These are phyloP conservation scores for cucumber (Cucumis sativus) DNA, from an alignment of 306 rosid species.

Conservation along the genomic window DNA sequence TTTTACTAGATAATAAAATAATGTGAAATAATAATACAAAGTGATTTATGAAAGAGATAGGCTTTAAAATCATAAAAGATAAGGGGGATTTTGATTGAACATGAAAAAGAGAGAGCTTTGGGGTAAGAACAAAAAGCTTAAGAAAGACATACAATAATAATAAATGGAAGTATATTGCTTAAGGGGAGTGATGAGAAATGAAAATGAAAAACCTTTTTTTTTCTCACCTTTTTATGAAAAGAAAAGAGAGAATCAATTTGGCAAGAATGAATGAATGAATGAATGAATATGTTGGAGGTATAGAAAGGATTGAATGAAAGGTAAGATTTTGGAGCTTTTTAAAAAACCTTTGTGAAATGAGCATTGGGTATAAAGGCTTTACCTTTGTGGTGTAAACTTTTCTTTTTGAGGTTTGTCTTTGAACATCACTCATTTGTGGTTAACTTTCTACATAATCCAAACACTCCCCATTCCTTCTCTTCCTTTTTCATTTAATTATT, in stretches of 20 bases:
- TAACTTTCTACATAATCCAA: conserved; percentile 8
- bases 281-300: neutral
- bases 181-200: neutral
- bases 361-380: neutral
- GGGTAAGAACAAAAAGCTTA: conserved; percentile 1
- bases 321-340: neutral
- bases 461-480: neutral
- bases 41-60: neutral
- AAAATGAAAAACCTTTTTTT: neutral
- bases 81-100: neutral
- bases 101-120: neutral
- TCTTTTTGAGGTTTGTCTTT: neutral
- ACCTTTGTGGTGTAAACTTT: neutral
- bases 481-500: neutral
- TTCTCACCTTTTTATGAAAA: conserved; percentile 2
- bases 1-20: neutral
- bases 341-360: neutral
- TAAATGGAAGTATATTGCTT: neutral
- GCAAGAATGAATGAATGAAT: neutral
- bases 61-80: neutral
- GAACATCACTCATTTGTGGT: conserved; percentile 2
- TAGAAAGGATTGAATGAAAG: neutral
- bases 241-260: neutral
- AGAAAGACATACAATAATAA: neutral
- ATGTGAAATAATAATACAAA: neutral